Evolutionary conservation across 2,329 filamentous ascomycete genomes (phyloP).

Genomic region (Mariannaea sp.): DNA sequence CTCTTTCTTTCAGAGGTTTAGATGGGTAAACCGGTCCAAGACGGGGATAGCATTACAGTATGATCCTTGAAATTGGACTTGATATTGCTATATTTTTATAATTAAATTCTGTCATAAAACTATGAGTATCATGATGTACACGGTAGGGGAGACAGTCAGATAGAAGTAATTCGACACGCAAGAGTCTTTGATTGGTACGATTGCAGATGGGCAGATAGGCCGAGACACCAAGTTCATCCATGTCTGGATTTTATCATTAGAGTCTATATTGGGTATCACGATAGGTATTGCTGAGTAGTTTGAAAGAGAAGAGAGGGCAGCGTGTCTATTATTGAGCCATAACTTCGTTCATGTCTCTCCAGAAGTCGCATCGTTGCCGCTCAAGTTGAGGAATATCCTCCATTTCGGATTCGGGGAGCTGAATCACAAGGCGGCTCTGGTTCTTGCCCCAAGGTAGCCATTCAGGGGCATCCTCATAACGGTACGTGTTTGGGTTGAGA

Average conservation of each 20-base stretch:
- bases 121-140: slow-evolving; percentile 5
- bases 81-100: no score
- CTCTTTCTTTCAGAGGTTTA: no score
- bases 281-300: no score
- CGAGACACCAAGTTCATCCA: no score
- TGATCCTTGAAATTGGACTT: no score
- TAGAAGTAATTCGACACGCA: not conserved
- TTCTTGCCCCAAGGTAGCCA: slow-evolving; percentile 49
- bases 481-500: slow-evolving; percentile 50
- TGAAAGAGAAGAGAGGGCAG: no score
- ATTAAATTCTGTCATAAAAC: slow-evolving; percentile 14
- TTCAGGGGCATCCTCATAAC: slow-evolving; percentile 41
- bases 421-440: slow-evolving; percentile 45
- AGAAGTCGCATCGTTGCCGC: slow-evolving; percentile 47
- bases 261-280: slow-evolving; percentile 28
- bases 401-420: slow-evolving; percentile 46
- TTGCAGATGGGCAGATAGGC: not conserved
- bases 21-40: no score
- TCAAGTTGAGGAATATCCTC: slow-evolving; percentile 45
- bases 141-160: slow-evolving; percentile 18
- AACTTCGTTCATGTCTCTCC: slow-evolving; percentile 44
- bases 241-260: no score
- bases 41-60: no score
- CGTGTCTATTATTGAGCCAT: slow-evolving; percentile 36
- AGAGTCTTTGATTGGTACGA: not conserved